phyloP scores from a whole-genome alignment of 2,329 filamentous ascomycete species.

The Aspergillus ibericus region DNA sequence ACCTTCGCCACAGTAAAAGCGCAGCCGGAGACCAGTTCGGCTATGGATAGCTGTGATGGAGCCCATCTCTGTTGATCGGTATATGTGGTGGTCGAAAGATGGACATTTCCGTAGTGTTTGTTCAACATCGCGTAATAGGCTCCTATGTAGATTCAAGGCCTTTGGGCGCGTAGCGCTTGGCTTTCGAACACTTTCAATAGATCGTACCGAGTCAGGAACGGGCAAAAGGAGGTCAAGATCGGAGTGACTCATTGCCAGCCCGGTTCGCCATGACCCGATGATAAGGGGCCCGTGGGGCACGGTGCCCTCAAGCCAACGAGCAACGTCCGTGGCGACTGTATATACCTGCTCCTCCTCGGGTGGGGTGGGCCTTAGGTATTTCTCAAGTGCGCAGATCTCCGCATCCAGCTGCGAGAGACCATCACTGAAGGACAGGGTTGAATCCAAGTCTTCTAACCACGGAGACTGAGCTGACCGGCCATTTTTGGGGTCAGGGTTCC shows the following conservation, averaged over 20 bases:
- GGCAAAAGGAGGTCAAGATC: conserved; percentile 54
- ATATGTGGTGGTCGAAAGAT: conserved; percentile 21
- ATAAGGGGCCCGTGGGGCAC: conserved; percentile 40
- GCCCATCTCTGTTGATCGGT: conserved; percentile 23
- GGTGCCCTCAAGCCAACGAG: conserved; percentile 27
- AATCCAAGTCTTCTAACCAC: conserved; percentile 34
- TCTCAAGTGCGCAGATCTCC: conserved; percentile 50
- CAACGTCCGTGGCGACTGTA: conserved; percentile 28
- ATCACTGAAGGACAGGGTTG: conserved; percentile 13
- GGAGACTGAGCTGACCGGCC: conserved; percentile 26
- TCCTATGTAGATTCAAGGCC: conserved; percentile 24
- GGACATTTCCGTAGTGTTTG: conserved; percentile 21
- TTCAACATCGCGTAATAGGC: conserved; percentile 26
- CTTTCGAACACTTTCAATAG: conserved; percentile 24
- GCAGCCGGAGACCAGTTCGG: conserved; percentile 52
- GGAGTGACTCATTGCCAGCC: conserved; percentile 54
- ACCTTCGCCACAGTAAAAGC: conserved; percentile 51
- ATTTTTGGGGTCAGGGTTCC: conserved; percentile 1
- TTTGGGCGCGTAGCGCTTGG: conserved; percentile 38
- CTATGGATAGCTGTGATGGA: conserved; percentile 19
- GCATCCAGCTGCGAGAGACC: conserved; percentile 35
- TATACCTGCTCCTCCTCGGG: conserved; percentile 40
- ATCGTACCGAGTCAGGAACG: conserved; percentile 27
- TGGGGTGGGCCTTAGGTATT: conserved; percentile 45
- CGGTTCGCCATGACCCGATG: conserved; percentile 56